Evolutionary conservation across 2,329 filamentous ascomycete species (phyloP).

Genomic region (Alternaria panax): DNA sequence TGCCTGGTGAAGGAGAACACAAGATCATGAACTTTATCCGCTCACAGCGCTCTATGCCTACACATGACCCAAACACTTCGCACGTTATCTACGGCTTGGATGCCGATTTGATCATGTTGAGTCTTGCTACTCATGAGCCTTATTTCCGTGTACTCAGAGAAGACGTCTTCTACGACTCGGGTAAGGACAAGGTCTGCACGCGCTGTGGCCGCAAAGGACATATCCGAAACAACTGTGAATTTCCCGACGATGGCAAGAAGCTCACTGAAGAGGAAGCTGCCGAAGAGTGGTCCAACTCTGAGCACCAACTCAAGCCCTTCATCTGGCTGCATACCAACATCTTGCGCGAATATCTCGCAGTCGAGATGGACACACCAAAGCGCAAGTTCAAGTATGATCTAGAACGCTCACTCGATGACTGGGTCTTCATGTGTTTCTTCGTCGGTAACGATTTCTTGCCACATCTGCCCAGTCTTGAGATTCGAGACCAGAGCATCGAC

Average conservation of each 20-base stretch:
- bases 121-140: constrained; percentile 94
- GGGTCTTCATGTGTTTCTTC: constrained; percentile 99
- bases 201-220: constrained; percentile 94
- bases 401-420: constrained; percentile 93
- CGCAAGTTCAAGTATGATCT: constrained; percentile 90
- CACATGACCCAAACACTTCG: constrained; percentile 94
- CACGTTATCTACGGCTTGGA: constrained; percentile 99
- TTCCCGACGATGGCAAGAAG: constrained; percentile 62
- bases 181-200: constrained; percentile 82
- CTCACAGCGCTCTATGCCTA: constrained; percentile 86
- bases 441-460: constrained; percentile 98
- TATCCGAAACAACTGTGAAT: constrained; percentile 78
- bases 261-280: constrained; percentile 81
- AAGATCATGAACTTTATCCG: constrained; percentile 99
- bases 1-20: constrained; percentile 97
- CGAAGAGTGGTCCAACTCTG: constrained; percentile 46
- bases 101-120: constrained; percentile 98
- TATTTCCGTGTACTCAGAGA: constrained; percentile 96
- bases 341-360: constrained; percentile 88
- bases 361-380: constrained; percentile 83
- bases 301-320: constrained; percentile 79
- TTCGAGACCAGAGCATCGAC: constrained; percentile 96
- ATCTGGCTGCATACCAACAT: constrained; percentile 97
- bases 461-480: constrained; percentile 95
- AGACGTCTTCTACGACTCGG: constrained; percentile 93